These are phyloP conservation scores for Borovskyia barvae DNA, from an alignment of 208 protist genomes.

Conservation along the genomic window DNA sequence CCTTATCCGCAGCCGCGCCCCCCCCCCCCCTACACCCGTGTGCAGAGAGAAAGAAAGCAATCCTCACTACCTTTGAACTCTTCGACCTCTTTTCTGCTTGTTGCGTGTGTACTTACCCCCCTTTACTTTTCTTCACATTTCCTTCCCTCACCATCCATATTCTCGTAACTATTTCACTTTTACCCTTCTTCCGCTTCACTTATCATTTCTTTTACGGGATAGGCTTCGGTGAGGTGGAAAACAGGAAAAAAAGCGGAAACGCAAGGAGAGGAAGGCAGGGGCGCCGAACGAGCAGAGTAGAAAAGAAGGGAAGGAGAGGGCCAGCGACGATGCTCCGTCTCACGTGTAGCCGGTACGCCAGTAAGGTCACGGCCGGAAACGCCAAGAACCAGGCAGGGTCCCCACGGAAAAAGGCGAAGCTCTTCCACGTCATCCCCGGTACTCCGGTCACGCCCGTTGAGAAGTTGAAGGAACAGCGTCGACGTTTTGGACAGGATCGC, in stretches of 20 bases:
- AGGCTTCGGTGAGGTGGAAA: no score
- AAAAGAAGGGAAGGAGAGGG: no score
- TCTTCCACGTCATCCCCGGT: slow-evolving; percentile 75
- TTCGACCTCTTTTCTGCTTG: neutral
- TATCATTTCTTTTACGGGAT: no score
- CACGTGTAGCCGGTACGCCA: slow-evolving; percentile 29
- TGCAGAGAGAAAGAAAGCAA: neutral
- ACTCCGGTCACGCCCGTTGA: slow-evolving; percentile 75
- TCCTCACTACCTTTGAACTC: slow-evolving; percentile 2
- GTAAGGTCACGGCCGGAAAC: slow-evolving; percentile 81
- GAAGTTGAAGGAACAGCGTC: slow-evolving; percentile 79
- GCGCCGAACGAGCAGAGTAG: no score
- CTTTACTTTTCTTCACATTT: no score
- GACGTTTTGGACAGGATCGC: slow-evolving; percentile 73
- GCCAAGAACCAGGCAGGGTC: slow-evolving; percentile 77
- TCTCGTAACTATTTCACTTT: no score
- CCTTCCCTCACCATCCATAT: no score
- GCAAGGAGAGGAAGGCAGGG: slow-evolving; percentile 1
- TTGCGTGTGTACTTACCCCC: no score
- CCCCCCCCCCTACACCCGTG: no score
- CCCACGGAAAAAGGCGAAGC: slow-evolving; percentile 54
- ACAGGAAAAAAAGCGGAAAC: neutral
- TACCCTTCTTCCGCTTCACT: no score
- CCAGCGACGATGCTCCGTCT: slow-evolving; percentile 50
- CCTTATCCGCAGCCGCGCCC: no score